Evolutionary conservation across 257 asterid species (phyloP), one percentile per base, ranked within the genome.

Genomic region (Solanum paucissectum): DNA sequence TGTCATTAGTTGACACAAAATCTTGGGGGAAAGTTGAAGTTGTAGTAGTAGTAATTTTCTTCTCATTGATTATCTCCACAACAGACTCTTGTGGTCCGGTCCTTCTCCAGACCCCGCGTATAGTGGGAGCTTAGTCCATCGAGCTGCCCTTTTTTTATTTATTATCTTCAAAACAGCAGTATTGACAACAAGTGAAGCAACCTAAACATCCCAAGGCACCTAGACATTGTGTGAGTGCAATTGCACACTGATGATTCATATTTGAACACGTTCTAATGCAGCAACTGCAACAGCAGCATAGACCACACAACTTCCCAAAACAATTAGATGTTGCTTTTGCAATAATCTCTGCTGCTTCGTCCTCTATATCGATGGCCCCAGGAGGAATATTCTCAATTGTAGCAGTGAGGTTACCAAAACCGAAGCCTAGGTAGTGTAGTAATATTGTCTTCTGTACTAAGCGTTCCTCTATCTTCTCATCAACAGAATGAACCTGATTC

Each of bases 241-340:
- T 64, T 11, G 93, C 96, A 42, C 98, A 95, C 81, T 95, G 99
- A 52, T 95, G 98, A 29, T 95, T 94, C 88, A 95, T 71, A 89
- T 58, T 73, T 13, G 99, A 95, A 81, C 98, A 97, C 0, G 88
- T 68, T 12, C 89, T 89, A 71, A 97, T 91, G 73, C 98, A 95
- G 94, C 99, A 94, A 95, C 92, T 88, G 93, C 99, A 82, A 32
- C 71, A 93, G 73, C 99, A 95, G 91, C 98, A 95, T 85, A 87
- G 87, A 46, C 83, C 52, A 89, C 93, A 95, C n/a, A 94, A 88
- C 88, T 87, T 92, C 55, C 94, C 96, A 33, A 98, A 95, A 88
- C 98, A 95, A 88, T 90, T 88, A 5, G 94, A 94, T 62, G 97
- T 91, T 37, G 95, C 98, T 91, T 89, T 91, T 32, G 83, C 96